These are phyloP conservation scores for Coniochaeta sp. DNA, from an alignment of 2,329 filamentous ascomycete species.

Conservation along the genomic window DNA sequence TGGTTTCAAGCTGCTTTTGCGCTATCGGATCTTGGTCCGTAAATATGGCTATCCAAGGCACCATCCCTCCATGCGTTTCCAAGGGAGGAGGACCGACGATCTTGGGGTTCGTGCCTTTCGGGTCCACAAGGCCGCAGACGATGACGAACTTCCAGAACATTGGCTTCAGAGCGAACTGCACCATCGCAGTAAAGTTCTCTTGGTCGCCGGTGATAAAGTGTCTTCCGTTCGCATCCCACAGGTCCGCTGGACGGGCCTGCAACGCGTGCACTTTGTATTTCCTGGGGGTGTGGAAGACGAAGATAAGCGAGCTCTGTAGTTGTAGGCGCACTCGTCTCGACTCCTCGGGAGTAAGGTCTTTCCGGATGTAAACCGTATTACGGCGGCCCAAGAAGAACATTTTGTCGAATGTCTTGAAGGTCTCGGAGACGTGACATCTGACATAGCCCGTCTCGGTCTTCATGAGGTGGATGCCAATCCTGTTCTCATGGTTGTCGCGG, in stretches of 20 bases:
- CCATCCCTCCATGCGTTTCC: not conserved
- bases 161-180: slow-evolving; percentile 6
- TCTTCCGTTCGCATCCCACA: slow-evolving; percentile 6
- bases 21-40: slow-evolving; percentile 7
- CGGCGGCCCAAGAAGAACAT: slow-evolving; percentile 3
- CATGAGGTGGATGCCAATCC: slow-evolving; percentile 7
- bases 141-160: slow-evolving; percentile 7
- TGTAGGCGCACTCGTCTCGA: slow-evolving; percentile 3
- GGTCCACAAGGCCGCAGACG: slow-evolving; percentile 8
- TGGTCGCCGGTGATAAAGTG: slow-evolving; percentile 7
- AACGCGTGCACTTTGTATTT: not conserved
- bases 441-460: slow-evolving; percentile 7
- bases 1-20: slow-evolving; percentile 4
- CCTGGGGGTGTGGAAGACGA: slow-evolving; percentile 6
- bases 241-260: not conserved
- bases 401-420: slow-evolving; percentile 5
- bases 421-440: slow-evolving; percentile 4
- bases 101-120: not conserved
- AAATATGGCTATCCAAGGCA: slow-evolving; percentile 7
- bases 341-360: slow-evolving; percentile 2
- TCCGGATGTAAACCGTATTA: slow-evolving; percentile 5
- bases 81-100: not conserved
- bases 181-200: slow-evolving; percentile 6
- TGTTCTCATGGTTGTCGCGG: not conserved
- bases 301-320: slow-evolving; percentile 6